Evolutionary conservation across 1,284 basidiomycete species (phyloP).

Genomic region (Trichosporon sp.): DNA sequence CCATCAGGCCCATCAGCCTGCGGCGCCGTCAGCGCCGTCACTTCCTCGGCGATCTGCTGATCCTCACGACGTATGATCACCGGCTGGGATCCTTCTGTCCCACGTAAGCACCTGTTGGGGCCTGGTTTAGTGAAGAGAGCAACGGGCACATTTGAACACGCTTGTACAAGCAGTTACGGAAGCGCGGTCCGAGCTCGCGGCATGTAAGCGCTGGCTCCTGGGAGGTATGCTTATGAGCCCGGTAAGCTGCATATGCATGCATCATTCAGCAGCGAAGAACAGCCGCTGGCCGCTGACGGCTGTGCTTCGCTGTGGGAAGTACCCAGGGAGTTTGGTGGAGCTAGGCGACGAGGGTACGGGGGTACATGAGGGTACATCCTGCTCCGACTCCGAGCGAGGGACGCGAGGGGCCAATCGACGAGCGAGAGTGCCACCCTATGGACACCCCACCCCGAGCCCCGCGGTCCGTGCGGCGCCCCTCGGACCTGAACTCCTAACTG

Average conservation of each 20-base stretch:
- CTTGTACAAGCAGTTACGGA: not conserved
- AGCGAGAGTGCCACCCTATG: not conserved
- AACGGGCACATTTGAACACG: not conserved
- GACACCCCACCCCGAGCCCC: conserved; percentile 9
- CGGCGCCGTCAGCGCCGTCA: too few species aligned
- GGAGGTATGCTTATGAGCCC: not conserved
- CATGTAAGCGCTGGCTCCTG: not conserved
- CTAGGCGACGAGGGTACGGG: not conserved
- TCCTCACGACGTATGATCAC: not conserved
- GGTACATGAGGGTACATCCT: too few species aligned
- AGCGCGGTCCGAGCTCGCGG: not conserved
- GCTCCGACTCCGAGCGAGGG: too few species aligned
- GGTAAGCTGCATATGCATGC: not conserved
- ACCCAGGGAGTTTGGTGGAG: too few species aligned
- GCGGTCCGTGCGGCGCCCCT: conserved; percentile 10
- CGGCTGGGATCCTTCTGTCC: not conserved
- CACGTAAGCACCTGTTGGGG: not conserved
- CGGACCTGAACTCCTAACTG: not conserved
- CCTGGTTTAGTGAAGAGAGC: not conserved
- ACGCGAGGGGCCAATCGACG: not conserved
- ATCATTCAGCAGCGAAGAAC: too few species aligned
- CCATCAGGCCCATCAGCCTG: too few species aligned
- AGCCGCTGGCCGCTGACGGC: too few species aligned
- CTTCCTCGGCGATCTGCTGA: not conserved
- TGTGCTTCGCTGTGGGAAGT: too few species aligned